phyloP scores from a whole-genome alignment of 768 basidiomycete species.

The Dioszegia hungarica region DNA sequence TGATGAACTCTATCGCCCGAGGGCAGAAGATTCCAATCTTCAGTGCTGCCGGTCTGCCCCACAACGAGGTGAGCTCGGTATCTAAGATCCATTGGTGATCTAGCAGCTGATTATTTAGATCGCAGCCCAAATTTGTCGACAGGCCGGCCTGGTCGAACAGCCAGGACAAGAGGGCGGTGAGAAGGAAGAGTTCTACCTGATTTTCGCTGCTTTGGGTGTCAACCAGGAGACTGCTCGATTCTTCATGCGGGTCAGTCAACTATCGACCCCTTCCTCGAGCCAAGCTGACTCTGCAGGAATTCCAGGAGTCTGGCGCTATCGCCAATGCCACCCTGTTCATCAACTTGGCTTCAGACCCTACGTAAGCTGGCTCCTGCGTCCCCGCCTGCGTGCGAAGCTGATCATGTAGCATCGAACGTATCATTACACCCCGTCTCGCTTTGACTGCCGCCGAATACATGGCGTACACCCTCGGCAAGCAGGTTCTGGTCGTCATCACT shows the following conservation, averaged over 20 bases:
- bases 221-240: slow-evolving; percentile 99
- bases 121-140: slow-evolving; percentile 99
- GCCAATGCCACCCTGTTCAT: slow-evolving; percentile 97
- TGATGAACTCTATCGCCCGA: slow-evolving; percentile 84
- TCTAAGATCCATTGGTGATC: background rate
- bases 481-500: slow-evolving; percentile 96
- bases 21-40: slow-evolving; percentile 99
- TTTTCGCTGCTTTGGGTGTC: slow-evolving; percentile 99
- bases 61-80: slow-evolving; percentile 81
- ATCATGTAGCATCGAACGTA: slow-evolving; percentile 78
- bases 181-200: slow-evolving; percentile 98
- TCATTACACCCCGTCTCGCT: slow-evolving; percentile 96
- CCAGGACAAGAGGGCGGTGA: slow-evolving; percentile 82
- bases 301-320: slow-evolving; percentile 95
- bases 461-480: slow-evolving; percentile 98
- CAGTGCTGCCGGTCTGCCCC: slow-evolving; percentile 88
- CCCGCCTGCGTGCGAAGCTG: background rate
- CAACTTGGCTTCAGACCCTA: slow-evolving; percentile 97
- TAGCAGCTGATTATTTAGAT: slow-evolving; percentile 59
- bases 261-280: no score
- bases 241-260: slow-evolving; percentile 61
- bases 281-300: slow-evolving; percentile 61
- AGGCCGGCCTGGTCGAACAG: slow-evolving; percentile 92
- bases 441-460: slow-evolving; percentile 99
- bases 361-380: slow-evolving; percentile 49